Evolutionary conservation across 768 basidiomycete species (phyloP), one percentile per base, ranked within the genome.

Genomic region (Russula griseocarnosa): DNA sequence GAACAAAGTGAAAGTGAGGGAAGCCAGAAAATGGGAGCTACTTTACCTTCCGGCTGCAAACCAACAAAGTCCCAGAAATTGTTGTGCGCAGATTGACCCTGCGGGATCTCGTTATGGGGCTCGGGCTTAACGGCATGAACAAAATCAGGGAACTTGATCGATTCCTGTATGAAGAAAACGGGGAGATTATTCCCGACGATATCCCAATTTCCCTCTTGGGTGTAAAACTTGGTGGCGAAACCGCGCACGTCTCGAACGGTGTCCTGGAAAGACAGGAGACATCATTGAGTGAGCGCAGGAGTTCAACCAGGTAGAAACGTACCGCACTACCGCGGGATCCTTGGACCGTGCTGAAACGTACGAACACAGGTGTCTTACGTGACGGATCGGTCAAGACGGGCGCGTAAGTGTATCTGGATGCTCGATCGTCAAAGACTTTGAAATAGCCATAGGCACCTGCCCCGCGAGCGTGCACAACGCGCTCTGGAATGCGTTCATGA

Each of bases 401-500:
- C 0, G 92, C 89, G 60, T 71, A 80, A 3, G 90, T 90, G 73
- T 87, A 85, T 67, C 90, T 86, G 3, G 83, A 80, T 50, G 92
- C 85, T 22, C 82, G 75, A 61, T 84, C 78, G 72, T 91, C 85
- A 56, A 78, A 81, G 4, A 89, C 84, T 73, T 82, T 86, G 81
- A 96, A 95, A 70, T 86, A 81, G 4, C 93, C 92, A 71, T 93
- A 92, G 14, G 90, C 92, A 57, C 83, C 89, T 32, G 83, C 71
- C n/a, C 88, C 88, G 16, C 88, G 84, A 52, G 88, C 86, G 70
- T 78, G 76, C 44, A 67, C 67, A 13, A 86, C 83, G 52, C 89
- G 88, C 77, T 92, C 92, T 0, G 93, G 92, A 59, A 94, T 94
- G 46, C 91, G 87, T 73, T 94, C 92, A 70, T 92, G 91, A 71